These are phyloP conservation scores for Batrachochytrium dendrobatidis DNA, from an alignment of 371 early-diverging fungal genomes.

Conservation along the genomic window DNA sequence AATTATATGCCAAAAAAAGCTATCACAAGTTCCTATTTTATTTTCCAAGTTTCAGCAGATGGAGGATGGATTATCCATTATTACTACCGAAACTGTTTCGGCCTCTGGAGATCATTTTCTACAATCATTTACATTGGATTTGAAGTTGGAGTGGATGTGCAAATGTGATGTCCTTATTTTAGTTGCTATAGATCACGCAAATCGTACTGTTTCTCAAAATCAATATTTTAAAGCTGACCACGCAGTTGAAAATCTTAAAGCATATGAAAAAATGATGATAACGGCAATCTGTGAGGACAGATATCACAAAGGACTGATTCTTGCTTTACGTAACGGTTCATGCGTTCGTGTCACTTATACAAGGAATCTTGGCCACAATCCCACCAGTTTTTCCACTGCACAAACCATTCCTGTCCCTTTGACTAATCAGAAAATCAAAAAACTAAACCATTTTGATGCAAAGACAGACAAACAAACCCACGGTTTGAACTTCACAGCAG, in stretches of 20 bases:
- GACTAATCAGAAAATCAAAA: too few species aligned
- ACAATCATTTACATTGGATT: constrained; percentile 6
- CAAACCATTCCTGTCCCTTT: too few species aligned
- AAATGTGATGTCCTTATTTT: constrained; percentile 9
- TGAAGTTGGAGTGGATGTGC: constrained; percentile 21
- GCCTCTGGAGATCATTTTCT: constrained; percentile 12
- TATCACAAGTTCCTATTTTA: constrained; percentile 9
- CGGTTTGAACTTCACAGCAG: too few species aligned
- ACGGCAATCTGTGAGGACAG: background rate
- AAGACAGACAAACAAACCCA: too few species aligned
- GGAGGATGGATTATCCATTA: background rate
- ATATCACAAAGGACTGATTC: background rate
- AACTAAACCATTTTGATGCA: too few species aligned
- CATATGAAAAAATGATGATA: background rate
- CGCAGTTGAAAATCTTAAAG: background rate
- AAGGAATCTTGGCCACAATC: too few species aligned
- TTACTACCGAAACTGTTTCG: constrained; percentile 8
- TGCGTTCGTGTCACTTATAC: background rate
- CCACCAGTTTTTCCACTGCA: too few species aligned
- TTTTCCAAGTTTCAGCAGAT: constrained; percentile 5
- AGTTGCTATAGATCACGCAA: background rate
- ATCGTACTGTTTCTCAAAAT: background rate
- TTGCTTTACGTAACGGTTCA: background rate
- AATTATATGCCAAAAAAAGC: background rate
- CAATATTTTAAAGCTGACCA: background rate